phyloP scores from a whole-genome alignment of 495 filamentous ascomycete genomes.

The Tricharina praecox region DNA sequence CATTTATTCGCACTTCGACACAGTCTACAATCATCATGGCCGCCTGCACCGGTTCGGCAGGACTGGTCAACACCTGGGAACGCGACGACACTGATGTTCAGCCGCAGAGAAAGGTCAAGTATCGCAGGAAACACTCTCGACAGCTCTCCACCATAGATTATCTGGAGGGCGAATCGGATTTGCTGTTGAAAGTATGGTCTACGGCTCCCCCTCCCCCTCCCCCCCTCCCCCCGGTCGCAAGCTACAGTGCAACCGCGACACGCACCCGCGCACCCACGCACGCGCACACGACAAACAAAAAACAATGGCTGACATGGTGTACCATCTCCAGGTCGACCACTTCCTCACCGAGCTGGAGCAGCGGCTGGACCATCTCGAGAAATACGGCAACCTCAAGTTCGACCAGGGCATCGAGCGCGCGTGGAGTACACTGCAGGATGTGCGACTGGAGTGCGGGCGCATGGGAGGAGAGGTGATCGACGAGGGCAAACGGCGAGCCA shows the following conservation, averaged over 20 bases:
- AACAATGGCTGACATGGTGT: no score
- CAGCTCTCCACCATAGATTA: slow-evolving; percentile 22
- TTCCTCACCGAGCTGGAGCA: slow-evolving; percentile 79
- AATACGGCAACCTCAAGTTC: slow-evolving; percentile 65
- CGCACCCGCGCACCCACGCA: no score
- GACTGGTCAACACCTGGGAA: neutral
- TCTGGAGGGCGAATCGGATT: slow-evolving; percentile 19
- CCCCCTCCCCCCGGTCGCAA: no score
- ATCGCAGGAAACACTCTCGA: slow-evolving; percentile 11
- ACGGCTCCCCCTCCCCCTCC: neutral
- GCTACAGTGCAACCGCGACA: no score
- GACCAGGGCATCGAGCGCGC: slow-evolving; percentile 68
- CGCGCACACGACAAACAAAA: no score
- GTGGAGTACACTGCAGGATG: slow-evolving; percentile 69
- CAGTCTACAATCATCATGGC: no score
- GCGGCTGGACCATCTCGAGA: slow-evolving; percentile 73
- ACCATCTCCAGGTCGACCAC: slow-evolving; percentile 62
- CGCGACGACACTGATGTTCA: neutral
- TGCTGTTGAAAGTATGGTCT: slow-evolving; percentile 22
- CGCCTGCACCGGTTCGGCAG: neutral
- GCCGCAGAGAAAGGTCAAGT: neutral
- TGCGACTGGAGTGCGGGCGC: slow-evolving; percentile 70
- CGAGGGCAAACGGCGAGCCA: slow-evolving; percentile 64
- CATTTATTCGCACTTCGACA: no score
- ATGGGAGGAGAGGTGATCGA: slow-evolving; percentile 86